Evolutionary conservation across 371 early-diverging fungal species (phyloP).

Genomic region (Haplosporangium sp.): DNA sequence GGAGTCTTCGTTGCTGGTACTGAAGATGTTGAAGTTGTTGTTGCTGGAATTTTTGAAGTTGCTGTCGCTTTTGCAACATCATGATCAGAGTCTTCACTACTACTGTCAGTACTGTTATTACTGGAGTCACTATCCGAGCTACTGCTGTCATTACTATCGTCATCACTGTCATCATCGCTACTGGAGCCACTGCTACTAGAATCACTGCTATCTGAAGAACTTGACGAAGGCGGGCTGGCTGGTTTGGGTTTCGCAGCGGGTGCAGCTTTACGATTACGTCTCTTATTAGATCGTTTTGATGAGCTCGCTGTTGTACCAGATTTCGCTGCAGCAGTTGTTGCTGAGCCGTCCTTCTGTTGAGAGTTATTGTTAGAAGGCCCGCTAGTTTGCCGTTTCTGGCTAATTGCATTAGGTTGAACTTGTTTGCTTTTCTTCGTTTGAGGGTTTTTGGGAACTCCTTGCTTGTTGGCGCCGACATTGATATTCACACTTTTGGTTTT

Average conservation of each 20-base stretch:
- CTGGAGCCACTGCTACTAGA: constrained; percentile 1
- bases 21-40: not conserved
- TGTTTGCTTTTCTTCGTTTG: not conserved
- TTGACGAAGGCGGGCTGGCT: not conserved
- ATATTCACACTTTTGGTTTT: not conserved
- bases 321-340: not conserved
- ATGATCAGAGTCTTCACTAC: constrained; percentile 4
- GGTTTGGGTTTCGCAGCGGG: not conserved
- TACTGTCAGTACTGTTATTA: not conserved
- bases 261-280: not conserved
- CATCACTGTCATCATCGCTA: not conserved
- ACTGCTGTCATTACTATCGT: not conserved
- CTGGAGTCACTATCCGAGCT: not conserved
- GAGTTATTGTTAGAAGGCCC: not conserved
- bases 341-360: not conserved
- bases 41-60: not conserved
- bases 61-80: not conserved
- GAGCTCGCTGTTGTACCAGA: not conserved
- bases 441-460: not conserved
- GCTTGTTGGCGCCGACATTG: not conserved
- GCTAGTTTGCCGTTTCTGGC: not conserved
- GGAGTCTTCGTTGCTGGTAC: not conserved
- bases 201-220: constrained; percentile 26
- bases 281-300: not conserved
- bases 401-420: not conserved